Evolutionary conservation across 176 grass and related monocot species (phyloP), one percentile per base, ranked within the genome.

Genomic region (Rhynchospora tenuis): DNA sequence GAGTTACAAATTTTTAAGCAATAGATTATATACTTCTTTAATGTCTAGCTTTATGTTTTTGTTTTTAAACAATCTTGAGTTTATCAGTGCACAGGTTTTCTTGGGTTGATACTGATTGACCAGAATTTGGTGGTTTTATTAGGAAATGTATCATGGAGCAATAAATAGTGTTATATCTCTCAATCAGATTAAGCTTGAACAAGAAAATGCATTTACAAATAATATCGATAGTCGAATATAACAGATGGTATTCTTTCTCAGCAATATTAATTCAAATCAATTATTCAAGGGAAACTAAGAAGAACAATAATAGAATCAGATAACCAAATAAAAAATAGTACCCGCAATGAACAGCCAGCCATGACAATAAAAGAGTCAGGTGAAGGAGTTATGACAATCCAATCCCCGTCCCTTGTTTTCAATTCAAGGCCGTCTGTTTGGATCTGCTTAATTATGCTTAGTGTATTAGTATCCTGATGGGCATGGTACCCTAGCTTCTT

Each of bases 391-490:
- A 83, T 82, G 1, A 43, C 9, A 66, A 93, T 14, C 95, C 92
- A 94, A 1, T 88, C 59, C 15, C 89, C 89, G 31, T 89, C 88
- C 77, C 79, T 91, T 28, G 85, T 81, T 86, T 80, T 88, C 45
- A 92, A 50, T 87, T 97, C 94, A n/a, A 94, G 78, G 47, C 92
- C 94, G 0, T 92, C 88, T 7, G 91, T 78, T 78, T 89, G 69
- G 78, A 91, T 82, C 85, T 97, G 92, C 64, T 86, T 90, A 13
- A 92, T 73, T n/a, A 92, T 51, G 90, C 83, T 97, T 9, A 94
- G 63, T 62, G 13, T 48, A 54, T 88, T 90, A 85, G 69, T 64
- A 86, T 93, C 90, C 64, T 90, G 85, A 63, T 98, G 89, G 5
- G 89, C 26, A 3, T n/a, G 3, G 85, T 83, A 87, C 29, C 81